A percentile compares a stretch with the other conserved stretches of the same genome.
Conservation (phyloP, 352 stramenopile species). For the Thraustochytrium sp. region DNA sequence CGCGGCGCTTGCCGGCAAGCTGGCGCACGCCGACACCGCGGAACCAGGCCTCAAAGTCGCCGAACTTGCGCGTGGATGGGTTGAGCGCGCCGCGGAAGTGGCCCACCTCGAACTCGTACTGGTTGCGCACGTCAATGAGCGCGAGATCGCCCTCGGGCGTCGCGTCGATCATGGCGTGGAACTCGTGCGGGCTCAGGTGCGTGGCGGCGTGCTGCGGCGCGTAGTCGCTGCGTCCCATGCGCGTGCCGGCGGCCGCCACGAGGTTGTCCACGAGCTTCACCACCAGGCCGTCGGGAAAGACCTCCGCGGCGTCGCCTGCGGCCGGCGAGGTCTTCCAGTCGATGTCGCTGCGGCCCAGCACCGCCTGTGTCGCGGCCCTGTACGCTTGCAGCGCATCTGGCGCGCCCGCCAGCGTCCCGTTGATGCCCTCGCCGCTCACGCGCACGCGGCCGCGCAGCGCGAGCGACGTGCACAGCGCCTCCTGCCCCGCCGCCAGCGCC, state of each 20-base stretch:
- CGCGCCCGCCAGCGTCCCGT: conserved; percentile 67
- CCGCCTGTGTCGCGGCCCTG: conserved; percentile 57
- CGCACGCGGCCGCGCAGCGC: conserved; percentile 65
- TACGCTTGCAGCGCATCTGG: conserved; percentile 58
- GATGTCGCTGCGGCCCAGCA: conserved; percentile 46
- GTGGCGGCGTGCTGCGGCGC: conserved; percentile 60
- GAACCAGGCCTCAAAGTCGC: conserved; percentile 31
- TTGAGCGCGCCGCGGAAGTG: conserved; percentile 65
- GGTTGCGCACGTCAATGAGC: conserved; percentile 53
- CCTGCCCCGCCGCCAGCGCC: conserved; percentile 54
- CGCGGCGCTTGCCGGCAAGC: conserved; percentile 39
- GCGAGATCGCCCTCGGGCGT: conserved; percentile 18
- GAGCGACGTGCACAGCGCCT: conserved; percentile 58
- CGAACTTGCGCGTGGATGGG: conserved; percentile 43
- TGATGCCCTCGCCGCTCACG: conserved; percentile 72
- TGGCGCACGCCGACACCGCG: neutral
- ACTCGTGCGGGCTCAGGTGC: conserved; percentile 68
- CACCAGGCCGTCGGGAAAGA: conserved; percentile 56
- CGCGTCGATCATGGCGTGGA: conserved; percentile 58
- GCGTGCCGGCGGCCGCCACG: conserved; percentile 55
- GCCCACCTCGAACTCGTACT: conserved; percentile 68
- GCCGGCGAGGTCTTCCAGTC: conserved; percentile 72
- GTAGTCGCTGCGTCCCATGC: conserved; percentile 54
- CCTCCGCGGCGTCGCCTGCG: neutral
- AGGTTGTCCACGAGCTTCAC: conserved; percentile 68